phyloP scores from a whole-genome alignment of 805 yeast species.

The Kazachstania kunashirensis region DNA sequence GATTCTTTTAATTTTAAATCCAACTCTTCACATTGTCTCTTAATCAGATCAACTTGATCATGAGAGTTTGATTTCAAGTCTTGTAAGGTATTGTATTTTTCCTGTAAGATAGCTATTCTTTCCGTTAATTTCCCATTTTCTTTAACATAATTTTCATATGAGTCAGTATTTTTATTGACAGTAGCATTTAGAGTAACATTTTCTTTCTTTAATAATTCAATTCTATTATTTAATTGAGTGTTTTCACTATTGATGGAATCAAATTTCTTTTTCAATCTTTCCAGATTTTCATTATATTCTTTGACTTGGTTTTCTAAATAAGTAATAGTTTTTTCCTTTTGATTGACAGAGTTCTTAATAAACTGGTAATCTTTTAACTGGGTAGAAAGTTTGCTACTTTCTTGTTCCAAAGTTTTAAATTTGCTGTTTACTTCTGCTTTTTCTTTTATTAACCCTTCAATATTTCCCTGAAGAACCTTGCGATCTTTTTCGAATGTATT shows the following conservation, averaged over 20 bases:
- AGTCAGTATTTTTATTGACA: conserved; percentile 32
- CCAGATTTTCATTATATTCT: conserved; percentile 27
- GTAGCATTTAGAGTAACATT: conserved; percentile 30
- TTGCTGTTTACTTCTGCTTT: conserved; percentile 1
- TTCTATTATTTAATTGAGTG: conserved; percentile 24
- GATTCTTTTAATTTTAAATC: conserved; percentile 59
- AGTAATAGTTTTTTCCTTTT: conserved; percentile 32
- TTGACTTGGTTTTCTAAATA: conserved; percentile 35
- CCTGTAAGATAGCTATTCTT: conserved; percentile 31
- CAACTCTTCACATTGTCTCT: conserved; percentile 66
- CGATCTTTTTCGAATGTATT: conserved; percentile 9
- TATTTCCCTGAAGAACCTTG: conserved; percentile 10
- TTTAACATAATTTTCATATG: conserved; percentile 29
- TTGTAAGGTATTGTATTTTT: conserved; percentile 32
- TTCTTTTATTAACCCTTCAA: not conserved
- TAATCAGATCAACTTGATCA: conserved; percentile 40
- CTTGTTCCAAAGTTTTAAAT: conserved; percentile 8
- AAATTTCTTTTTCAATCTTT: conserved; percentile 21
- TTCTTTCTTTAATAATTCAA: conserved; percentile 31
- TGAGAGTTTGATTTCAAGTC: conserved; percentile 31
- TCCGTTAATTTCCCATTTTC: conserved; percentile 37
- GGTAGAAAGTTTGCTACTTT: conserved; percentile 11
- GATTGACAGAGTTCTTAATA: conserved; percentile 21
- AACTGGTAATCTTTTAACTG: conserved; percentile 16
- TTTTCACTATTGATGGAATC: conserved; percentile 27